Base-by-base conservation (phyloP, 2,329 filamentous ascomycete genomes). In the Periconia macrospinosa region DNA sequence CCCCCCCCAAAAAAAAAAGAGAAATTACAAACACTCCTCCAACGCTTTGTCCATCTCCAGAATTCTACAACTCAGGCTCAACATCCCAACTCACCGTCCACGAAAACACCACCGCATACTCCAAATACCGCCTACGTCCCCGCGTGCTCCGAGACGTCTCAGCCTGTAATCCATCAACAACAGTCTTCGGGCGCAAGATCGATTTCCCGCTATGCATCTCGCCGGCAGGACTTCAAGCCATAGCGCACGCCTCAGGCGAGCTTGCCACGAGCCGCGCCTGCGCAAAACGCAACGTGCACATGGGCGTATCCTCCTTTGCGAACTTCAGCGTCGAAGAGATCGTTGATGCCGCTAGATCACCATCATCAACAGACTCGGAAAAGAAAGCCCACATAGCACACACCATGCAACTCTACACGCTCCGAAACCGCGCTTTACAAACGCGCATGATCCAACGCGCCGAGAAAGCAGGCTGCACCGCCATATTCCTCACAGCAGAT, bases 201-300 rank as follows among this genome's bases (percentile, higher is more conserved):
- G 58, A 59, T 1, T 49, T 74, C 44, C 74, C 74, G 6, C 58
- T 76, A n/a, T 72, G 74, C 53, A 62, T 74, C 19, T 63, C 66
- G 2, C 87, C 87, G 0, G 76, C 90, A 1, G 87, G 87, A 1
- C 84, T 88, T 0, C 86, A 89, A 61, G 73, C 74, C 1, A 82
- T 88, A 19, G 86, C 87, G 66, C 86, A 90, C 59, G 67, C 76
- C 0, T 83, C 88, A 58, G 82, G 80, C 17, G 87, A 90, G 62
- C 74, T 79, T 0, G 86, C 83, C 0, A 79, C 83, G 0, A 84
- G 86, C 0, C 72, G 77, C 15, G 84, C 83, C 1, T 87, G 84
- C 54, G 78, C 79, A 5, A 79, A 82, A 20, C 74, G 86, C 1
- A 76, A 78, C 2, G 77, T 90, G 0, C 86, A 86, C 0, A 88